Evolutionary conservation across 2,329 filamentous ascomycete species (phyloP), one percentile per base, ranked within the genome.

Genomic region (Claviceps purpurea): DNA sequence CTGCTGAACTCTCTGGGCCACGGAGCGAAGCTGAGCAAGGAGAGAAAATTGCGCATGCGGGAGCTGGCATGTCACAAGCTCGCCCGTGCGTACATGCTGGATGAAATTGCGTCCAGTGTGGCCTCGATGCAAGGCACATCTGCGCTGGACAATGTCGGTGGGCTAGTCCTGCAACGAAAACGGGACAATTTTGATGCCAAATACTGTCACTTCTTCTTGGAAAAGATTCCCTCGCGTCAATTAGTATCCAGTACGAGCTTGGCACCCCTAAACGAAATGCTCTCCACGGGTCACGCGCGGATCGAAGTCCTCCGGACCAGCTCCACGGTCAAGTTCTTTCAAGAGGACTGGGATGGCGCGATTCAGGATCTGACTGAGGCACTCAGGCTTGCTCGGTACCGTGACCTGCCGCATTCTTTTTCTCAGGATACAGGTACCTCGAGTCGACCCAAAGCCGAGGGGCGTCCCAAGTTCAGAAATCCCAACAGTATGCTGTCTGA

Each of bases 141-240:
- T 18, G 81, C 84, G 0, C 70, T 94, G 13, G 86, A 93, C 59
- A 84, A 88, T 54, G 84, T 93, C 2, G 87, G 84, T 2, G 74
- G 77, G 5, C 72, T 85, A 55, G 87, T 94, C 37, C 68, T 93
- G 55, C 81, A 86, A 64, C 75, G 86, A 55, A 82, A 79, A 55
- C 73, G 79, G n/a, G 65, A 74, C 49, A 82, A 89, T 61, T 68
- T 74, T 44, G 85, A 93, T 61, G 88, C 87, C 30, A 85, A 84
- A 65, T 93, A 93, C 63, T 88, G 93, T n/a, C 85, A 93, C 64
- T 93, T 91, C 69, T 94, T 94, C 66, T 87, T 91, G 68, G 87
- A 94, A 68, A 93, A 91, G 76, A 90, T 93, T 26, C 85, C 87
- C 1, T 85, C 81, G 42, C 73, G 84, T 43, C 81, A 85, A 63